A percentile compares a stretch with the other conserved stretches of the same genome.
phyloP scores from a whole-genome alignment of 768 basidiomycete genomes.

The Crepidotus variabilis region DNA sequence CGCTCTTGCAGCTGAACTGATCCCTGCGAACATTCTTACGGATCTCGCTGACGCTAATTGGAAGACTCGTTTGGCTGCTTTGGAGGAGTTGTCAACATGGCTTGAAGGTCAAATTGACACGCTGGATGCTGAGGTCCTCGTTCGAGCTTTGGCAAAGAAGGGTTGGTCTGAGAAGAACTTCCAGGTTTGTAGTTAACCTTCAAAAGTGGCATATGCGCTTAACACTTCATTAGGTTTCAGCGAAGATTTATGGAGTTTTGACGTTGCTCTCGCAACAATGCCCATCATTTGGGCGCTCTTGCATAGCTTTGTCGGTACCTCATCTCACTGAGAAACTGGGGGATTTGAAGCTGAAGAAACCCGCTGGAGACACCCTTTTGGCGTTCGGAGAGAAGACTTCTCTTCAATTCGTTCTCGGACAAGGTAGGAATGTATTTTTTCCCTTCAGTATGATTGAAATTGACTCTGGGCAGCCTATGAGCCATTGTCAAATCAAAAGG shows the following conservation, averaged over 20 bases:
- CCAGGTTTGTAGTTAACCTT: slow-evolving; percentile 52
- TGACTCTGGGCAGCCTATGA: slow-evolving; percentile 68
- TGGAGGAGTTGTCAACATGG: slow-evolving; percentile 87
- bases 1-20: slow-evolving; percentile 60
- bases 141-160: slow-evolving; percentile 85
- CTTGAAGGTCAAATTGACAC: slow-evolving; percentile 60
- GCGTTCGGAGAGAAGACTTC: slow-evolving; percentile 90
- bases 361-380: slow-evolving; percentile 83
- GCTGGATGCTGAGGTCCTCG: slow-evolving; percentile 84
- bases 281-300: slow-evolving; percentile 82
- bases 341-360: slow-evolving; percentile 95
- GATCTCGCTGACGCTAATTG: slow-evolving; percentile 87
- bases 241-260: slow-evolving; percentile 83
- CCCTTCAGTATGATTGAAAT: neutral
- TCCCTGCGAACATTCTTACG: slow-evolving; percentile 67
- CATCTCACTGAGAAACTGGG: slow-evolving; percentile 93
- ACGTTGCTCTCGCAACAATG: slow-evolving; percentile 68
- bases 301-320: slow-evolving; percentile 73
- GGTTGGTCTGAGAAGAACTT: slow-evolving; percentile 99
- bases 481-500: slow-evolving; percentile 90
- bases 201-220: neutral
- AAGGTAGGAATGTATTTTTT: slow-evolving; percentile 51
- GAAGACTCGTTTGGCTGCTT: slow-evolving; percentile 85
- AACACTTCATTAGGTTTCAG: slow-evolving; percentile 62
- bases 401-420: slow-evolving; percentile 88